A percentile compares a stretch with the other conserved stretches of the same genome.
These are phyloP conservation scores for Chalciporus sp. DNA, from an alignment of 1,284 basidiomycete species.

Conservation along the genomic window DNA sequence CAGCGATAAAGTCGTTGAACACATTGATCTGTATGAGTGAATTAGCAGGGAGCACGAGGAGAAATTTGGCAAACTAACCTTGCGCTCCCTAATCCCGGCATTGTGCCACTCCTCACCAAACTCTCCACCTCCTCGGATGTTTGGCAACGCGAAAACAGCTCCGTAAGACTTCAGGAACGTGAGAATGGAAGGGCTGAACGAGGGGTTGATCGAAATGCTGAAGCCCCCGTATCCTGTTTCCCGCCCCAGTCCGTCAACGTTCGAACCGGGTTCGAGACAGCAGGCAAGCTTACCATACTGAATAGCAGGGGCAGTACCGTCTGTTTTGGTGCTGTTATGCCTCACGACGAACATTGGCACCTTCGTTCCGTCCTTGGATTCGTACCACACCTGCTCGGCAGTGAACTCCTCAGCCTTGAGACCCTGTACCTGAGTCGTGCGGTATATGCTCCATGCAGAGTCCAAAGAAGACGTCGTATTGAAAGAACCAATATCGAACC, in stretches of 20 bases:
- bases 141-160: constrained; percentile 73
- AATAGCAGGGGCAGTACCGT: constrained; percentile 78
- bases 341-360: constrained; percentile 89
- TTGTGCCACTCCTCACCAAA: constrained; percentile 84
- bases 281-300: constrained; percentile 64
- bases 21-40: constrained; percentile 57
- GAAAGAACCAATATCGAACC: constrained; percentile 57
- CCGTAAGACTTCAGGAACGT: constrained; percentile 79
- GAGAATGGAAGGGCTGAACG: constrained; percentile 73
- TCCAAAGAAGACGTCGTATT: constrained; percentile 40
- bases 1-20: constrained; percentile 82
- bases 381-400: constrained; percentile 77
- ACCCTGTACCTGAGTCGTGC: constrained; percentile 64
- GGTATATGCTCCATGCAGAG: constrained; percentile 60
- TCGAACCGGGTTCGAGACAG: not conserved
- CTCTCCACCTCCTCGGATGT: constrained; percentile 83
- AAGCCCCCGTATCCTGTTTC: constrained; percentile 76
- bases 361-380: constrained; percentile 79
- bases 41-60: not conserved
- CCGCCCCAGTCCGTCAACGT: not conserved
- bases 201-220: constrained; percentile 70
- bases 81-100: constrained; percentile 69
- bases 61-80: constrained; percentile 45
- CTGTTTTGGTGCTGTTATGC: constrained; percentile 69
- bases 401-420: constrained; percentile 74